These are phyloP conservation scores for Plasmodium billcollinsi DNA, from an alignment of 169 alveolate species.

Conservation along the genomic window DNA sequence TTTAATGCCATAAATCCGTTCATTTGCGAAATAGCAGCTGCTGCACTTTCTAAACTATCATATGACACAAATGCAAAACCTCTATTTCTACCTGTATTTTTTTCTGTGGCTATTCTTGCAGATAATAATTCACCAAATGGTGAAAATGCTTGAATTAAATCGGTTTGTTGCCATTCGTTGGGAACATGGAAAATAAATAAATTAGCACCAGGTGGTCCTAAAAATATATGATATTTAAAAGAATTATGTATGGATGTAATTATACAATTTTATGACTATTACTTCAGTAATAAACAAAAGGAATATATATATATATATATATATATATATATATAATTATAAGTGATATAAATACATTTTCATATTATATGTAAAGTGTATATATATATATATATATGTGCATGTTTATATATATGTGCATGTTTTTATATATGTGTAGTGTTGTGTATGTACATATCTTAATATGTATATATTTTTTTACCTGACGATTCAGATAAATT, in stretches of 20 bases:
- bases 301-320: no score
- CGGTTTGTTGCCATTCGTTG: slow-evolving; percentile 92
- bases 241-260: no score
- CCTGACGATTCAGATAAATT: slow-evolving; percentile 78
- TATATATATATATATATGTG: no score
- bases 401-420: no score
- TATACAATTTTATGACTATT: no score
- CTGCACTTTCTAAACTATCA: slow-evolving; percentile 90
- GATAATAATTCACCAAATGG: slow-evolving; percentile 91
- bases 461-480: slow-evolving; percentile 17
- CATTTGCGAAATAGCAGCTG: slow-evolving; percentile 92
- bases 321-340: no score
- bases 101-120: slow-evolving; percentile 93
- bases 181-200: slow-evolving; percentile 95
- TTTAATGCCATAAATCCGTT: slow-evolving; percentile 91
- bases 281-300: no score
- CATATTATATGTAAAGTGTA: no score
- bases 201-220: slow-evolving; percentile 95
- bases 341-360: no score
- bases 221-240: not conserved
- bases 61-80: slow-evolving; percentile 95
- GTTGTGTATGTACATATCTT: no score
- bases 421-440: no score
- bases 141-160: slow-evolving; percentile 88
- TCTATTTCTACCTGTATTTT: slow-evolving; percentile 90